phyloP scores from a whole-genome alignment of 106 monocot species.

The Triglochin maritima region DNA sequence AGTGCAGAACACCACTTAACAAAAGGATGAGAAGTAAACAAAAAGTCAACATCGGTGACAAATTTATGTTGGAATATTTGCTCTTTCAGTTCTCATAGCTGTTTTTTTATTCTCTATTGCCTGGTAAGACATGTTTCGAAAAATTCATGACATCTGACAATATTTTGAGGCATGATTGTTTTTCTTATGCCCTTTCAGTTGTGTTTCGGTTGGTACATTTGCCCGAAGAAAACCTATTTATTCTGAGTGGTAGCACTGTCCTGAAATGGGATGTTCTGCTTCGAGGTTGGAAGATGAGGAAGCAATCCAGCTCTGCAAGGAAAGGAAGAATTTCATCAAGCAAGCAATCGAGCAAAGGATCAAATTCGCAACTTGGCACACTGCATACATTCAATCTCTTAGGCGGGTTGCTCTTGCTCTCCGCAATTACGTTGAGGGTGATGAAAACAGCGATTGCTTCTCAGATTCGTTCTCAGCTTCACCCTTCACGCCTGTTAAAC shows the following conservation, averaged over 20 bases:
- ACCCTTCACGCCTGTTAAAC: constrained; percentile 39
- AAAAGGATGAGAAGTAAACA: no score
- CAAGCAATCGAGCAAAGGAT: constrained; percentile 65
- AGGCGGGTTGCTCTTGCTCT: constrained; percentile 60
- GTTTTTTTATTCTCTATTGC: no score
- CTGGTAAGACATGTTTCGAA: no score
- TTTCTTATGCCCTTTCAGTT: no score
- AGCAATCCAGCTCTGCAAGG: constrained; percentile 71
- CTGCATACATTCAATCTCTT: constrained; percentile 64
- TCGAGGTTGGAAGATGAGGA: constrained; percentile 79
- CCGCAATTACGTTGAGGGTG: constrained; percentile 41
- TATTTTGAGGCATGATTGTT: no score
- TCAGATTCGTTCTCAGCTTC: constrained; percentile 34
- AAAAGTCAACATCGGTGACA: no score
- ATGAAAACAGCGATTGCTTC: constrained; percentile 34
- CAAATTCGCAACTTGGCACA: constrained; percentile 56
- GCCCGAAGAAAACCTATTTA: background rate
- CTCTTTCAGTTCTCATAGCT: background rate
- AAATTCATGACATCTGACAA: no score
- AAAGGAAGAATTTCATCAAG: constrained; percentile 75
- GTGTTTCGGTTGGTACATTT: no score
- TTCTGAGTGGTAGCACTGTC: background rate
- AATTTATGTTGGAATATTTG: no score
- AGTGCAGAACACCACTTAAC: no score
- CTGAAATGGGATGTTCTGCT: constrained; percentile 85